These are phyloP conservation scores for Sergeia podlipaevii DNA, from an alignment of 208 protist genomes.

Conservation along the genomic window DNA sequence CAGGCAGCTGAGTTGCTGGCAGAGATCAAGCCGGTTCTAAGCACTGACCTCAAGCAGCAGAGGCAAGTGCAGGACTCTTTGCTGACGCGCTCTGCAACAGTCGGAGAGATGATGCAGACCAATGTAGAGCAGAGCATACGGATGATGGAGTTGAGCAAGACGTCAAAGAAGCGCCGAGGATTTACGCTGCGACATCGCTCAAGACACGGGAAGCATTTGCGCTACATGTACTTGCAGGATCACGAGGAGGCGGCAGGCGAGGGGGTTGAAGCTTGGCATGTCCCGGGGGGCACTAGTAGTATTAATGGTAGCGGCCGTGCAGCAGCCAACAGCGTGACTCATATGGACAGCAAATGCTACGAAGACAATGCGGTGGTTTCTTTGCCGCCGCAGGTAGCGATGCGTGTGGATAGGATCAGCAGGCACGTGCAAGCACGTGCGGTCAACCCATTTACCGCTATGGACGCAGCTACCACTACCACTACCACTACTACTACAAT, in stretches of 20 bases:
- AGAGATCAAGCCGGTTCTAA: conserved; percentile 33
- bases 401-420: too few relatives aligned
- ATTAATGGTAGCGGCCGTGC: background rate
- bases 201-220: conserved; percentile 1
- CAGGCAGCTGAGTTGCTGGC: conserved; percentile 19
- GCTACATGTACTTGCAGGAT: conserved; percentile 15
- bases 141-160: conserved; percentile 36
- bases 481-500: too few relatives aligned
- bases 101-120: conserved; percentile 75
- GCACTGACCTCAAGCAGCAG: conserved; percentile 29
- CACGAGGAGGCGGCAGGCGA: background rate
- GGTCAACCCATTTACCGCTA: too few relatives aligned
- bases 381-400: too few relatives aligned
- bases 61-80: conserved; percentile 28
- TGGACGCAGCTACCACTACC: too few relatives aligned
- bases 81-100: conserved; percentile 44
- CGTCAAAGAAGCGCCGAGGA: conserved; percentile 11
- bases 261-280: background rate
- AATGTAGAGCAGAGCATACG: conserved; percentile 56
- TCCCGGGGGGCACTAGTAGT: background rate
- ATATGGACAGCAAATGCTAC: too few relatives aligned
- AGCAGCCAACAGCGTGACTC: too few relatives aligned
- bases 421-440: too few relatives aligned
- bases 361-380: too few relatives aligned
- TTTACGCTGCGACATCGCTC: background rate